phyloP scores from a whole-genome alignment of 2,329 filamentous ascomycete genomes.

The Diaporthe ilicicola region DNA sequence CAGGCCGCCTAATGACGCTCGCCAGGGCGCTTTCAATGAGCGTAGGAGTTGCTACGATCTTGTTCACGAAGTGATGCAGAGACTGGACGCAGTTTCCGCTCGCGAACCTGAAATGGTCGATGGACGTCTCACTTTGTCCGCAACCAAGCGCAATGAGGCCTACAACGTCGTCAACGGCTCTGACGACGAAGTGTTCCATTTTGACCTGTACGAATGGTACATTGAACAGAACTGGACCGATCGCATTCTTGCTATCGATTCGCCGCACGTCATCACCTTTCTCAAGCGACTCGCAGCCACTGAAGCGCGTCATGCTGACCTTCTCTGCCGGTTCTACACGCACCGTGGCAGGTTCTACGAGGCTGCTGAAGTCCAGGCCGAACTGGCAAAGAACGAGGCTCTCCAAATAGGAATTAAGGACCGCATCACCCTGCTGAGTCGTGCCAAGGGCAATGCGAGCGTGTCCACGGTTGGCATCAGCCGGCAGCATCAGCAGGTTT shows the following conservation, averaged over 20 bases:
- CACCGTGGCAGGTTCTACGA: conserved; percentile 85
- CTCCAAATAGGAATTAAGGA: conserved; percentile 83
- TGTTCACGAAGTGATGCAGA: conserved; percentile 82
- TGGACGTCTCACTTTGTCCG: conserved; percentile 77
- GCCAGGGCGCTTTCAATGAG: conserved; percentile 72
- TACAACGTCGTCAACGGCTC: conserved; percentile 91
- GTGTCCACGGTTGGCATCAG: conserved; percentile 80
- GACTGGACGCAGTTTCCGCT: conserved; percentile 77
- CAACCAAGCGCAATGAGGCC: conserved; percentile 84
- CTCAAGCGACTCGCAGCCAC: conserved; percentile 78
- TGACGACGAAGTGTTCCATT: conserved; percentile 93
- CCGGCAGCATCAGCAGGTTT: conserved; percentile 82
- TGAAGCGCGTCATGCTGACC: conserved; percentile 81
- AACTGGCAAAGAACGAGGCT: conserved; percentile 79
- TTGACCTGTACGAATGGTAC: conserved; percentile 98
- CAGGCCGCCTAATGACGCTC: conserved; percentile 74
- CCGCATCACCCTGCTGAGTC: conserved; percentile 87
- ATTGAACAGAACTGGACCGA: conserved; percentile 85
- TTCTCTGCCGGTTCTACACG: conserved; percentile 92
- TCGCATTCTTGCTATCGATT: conserved; percentile 84
- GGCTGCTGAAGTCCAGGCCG: conserved; percentile 85
- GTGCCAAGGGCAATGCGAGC: conserved; percentile 91
- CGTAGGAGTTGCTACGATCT: conserved; percentile 85
- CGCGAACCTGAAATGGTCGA: conserved; percentile 78
- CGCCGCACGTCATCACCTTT: conserved; percentile 86